Percentiles rank a stretch among this genome's conserved stretches.
phyloP scores from a whole-genome alignment of 495 filamentous ascomycete genomes.

The Barbatosphaeria neglecta region DNA sequence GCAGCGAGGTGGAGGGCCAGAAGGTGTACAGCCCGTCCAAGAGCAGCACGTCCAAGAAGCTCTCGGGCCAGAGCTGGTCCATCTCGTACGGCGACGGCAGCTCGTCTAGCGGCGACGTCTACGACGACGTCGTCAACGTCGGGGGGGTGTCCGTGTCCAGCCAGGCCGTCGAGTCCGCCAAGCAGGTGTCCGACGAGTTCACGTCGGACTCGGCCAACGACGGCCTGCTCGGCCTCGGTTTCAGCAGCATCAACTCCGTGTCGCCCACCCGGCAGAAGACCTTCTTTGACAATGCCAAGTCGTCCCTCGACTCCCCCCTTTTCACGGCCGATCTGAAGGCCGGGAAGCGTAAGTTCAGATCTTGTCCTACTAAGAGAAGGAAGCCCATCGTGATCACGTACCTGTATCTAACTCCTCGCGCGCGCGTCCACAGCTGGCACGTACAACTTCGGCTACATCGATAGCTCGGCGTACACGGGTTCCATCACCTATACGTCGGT shows the following conservation, averaged over 20 bases:
- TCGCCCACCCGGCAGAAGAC: conserved; percentile 49
- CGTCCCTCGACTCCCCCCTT: conserved; percentile 43
- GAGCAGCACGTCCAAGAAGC: conserved; percentile 32
- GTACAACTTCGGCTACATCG: conserved; percentile 69
- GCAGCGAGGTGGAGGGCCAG: conserved; percentile 34
- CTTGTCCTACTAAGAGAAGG: not conserved
- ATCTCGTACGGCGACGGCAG: conserved; percentile 67
- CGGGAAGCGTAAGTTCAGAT: conserved; percentile 29
- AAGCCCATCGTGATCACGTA: too few species aligned
- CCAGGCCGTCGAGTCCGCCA: conserved; percentile 63
- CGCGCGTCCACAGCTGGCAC: conserved; percentile 36
- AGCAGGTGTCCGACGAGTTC: conserved; percentile 49
- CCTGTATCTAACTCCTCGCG: too few species aligned
- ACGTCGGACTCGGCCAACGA: conserved; percentile 46
- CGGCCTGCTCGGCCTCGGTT: conserved; percentile 62
- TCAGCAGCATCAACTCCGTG: conserved; percentile 60
- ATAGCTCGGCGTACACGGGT: conserved; percentile 50
- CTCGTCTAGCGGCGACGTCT: conserved; percentile 53
- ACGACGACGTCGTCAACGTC: conserved; percentile 55
- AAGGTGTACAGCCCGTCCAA: conserved; percentile 44
- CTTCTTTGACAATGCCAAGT: conserved; percentile 60
- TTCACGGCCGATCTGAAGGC: conserved; percentile 61
- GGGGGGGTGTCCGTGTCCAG: conserved; percentile 48
- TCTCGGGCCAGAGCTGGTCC: conserved; percentile 47
- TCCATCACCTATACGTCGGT: conserved; percentile 50